These are phyloP conservation scores for Verticillium longisporum DNA, from an alignment of 2,329 filamentous ascomycete species.

Conservation along the genomic window DNA sequence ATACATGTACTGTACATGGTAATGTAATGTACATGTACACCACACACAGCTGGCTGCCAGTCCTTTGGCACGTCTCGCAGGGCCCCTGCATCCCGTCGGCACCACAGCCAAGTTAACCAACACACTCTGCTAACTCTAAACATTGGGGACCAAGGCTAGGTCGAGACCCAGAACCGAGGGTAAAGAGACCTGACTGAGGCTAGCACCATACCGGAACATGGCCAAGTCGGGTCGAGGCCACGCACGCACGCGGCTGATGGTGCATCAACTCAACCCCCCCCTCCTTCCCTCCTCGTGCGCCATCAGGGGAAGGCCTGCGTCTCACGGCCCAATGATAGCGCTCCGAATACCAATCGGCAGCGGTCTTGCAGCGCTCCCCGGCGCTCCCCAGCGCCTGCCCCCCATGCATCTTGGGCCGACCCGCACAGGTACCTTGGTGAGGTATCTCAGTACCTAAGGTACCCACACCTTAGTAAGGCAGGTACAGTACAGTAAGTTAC, in stretches of 20 bases:
- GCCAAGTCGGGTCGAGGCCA: background rate
- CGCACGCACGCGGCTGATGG: background rate
- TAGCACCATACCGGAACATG: background rate
- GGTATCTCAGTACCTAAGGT: no score
- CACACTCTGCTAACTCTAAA: background rate
- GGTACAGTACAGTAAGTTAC: no score
- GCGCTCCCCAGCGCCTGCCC: background rate
- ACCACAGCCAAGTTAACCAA: background rate
- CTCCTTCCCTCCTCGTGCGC: background rate
- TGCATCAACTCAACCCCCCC: background rate
- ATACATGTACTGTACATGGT: background rate
- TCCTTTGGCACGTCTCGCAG: no score
- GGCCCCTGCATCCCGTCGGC: no score
- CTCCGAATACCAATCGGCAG: background rate
- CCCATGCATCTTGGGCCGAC: background rate
- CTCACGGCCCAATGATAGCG: background rate
- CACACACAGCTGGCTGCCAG: background rate
- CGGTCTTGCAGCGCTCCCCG: background rate
- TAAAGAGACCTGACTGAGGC: background rate
- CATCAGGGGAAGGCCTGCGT: background rate
- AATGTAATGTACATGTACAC: no score
- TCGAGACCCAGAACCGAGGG: background rate
- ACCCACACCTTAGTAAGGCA: no score
- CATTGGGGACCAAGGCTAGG: background rate
- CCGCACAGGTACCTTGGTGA: background rate